Evolutionary conservation across 306 rosid genomes (phyloP), one percentile per base, ranked within the genome.

Genomic region (Sechiopsis laciniata): DNA sequence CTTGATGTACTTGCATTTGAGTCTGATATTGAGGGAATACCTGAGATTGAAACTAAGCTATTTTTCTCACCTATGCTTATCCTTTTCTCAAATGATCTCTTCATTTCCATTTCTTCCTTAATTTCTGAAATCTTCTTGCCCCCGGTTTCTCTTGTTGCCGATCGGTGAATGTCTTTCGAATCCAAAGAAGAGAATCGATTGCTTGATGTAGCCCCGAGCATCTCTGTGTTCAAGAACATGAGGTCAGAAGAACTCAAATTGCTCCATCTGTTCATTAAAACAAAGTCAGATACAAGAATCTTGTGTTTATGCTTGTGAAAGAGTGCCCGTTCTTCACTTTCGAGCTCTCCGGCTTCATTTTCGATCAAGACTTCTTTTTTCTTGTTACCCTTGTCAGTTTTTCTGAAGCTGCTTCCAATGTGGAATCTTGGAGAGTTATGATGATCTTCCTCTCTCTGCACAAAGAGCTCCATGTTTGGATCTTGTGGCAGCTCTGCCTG

Each of bases 221-320:
- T 83, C 73, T 94, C 95, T 0, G 96, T 89, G 45, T 84, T 91
- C 84, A 94, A 81, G 75, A 86, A 89, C 85, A 91, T 80, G 51
- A 94, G 85, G 80, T 94, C 99, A 8, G 10, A 42, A 42, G 48
- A 86, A 55, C 91, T 89, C 75, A 91, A 80, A 61, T 82, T 86
- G 79, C 99, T 94, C 97, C 99, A 94, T 65, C 97, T 74, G 74
- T 42, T 88, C 77, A 85, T 82, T 80, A 88, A 82, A 60, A 85
- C 89, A 66, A 90, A 85, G 80, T 94, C 97, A 6, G 97, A 86
- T 40, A 79, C 84, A 74, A 85, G 67, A 22, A 90, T 53, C 48
- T 42, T 87, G 76, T 94, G 98, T 3, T 87, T 90, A 55, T 87
- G 88, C 73, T 83, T 94, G 55, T 94, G 96, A 79, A 84, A 87